Evolutionary conservation across 2,329 filamentous ascomycete species (phyloP).

Genomic region (Chaetomiaceae sp.): DNA sequence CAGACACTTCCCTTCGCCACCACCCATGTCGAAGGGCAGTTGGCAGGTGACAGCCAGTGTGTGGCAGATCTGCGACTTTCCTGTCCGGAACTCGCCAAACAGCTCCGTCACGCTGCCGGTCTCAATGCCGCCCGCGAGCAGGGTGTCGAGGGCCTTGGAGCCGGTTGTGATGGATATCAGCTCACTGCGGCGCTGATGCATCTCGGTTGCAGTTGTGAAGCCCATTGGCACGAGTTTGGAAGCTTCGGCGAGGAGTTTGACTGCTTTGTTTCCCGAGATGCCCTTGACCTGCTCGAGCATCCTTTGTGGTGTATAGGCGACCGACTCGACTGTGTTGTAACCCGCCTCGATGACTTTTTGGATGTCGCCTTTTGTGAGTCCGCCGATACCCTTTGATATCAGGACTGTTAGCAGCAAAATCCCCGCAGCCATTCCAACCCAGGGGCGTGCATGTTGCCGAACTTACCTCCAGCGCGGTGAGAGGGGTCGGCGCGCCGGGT

Average conservation of each 20-base stretch:
- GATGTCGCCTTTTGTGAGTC: slow-evolving; percentile 91
- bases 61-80: slow-evolving; percentile 98
- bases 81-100: slow-evolving; percentile 95
- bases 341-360: slow-evolving; percentile 88
- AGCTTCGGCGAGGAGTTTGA: slow-evolving; percentile 76
- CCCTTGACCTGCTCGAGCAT: slow-evolving; percentile 93
- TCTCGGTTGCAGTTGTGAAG: slow-evolving; percentile 97
- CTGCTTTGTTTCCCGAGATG: slow-evolving; percentile 94
- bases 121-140: slow-evolving; percentile 90
- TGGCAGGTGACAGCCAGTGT: slow-evolving; percentile 98
- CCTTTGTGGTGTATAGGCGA: slow-evolving; percentile 85
- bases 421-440: neutral
- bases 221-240: slow-evolving; percentile 98
- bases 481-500: slow-evolving; percentile 88
- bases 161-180: slow-evolving; percentile 97
- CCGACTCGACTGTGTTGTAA: slow-evolving; percentile 90
- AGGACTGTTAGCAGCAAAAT: neutral
- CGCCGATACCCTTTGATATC: slow-evolving; percentile 74
- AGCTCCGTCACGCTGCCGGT: slow-evolving; percentile 97
- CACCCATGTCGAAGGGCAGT: slow-evolving; percentile 96
- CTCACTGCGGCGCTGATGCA: slow-evolving; percentile 95
- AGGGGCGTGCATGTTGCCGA: neutral
- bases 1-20: slow-evolving; percentile 94
- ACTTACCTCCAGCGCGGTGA: slow-evolving; percentile 77
- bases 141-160: slow-evolving; percentile 93